Evolutionary conservation across 768 basidiomycete genomes (phyloP), one percentile per base, ranked within the genome.

Genomic region (Brasilioporus rufonigricans): DNA sequence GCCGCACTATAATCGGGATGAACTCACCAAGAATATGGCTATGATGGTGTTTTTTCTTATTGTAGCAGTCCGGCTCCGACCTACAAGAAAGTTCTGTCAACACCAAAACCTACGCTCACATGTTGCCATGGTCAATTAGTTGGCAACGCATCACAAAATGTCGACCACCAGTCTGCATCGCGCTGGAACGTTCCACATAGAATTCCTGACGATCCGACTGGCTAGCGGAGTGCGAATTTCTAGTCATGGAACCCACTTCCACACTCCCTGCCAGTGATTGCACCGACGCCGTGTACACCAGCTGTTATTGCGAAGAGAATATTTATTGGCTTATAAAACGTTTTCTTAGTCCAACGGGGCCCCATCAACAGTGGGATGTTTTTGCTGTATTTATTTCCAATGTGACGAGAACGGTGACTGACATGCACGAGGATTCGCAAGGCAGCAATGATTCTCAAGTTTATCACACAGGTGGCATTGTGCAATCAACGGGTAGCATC

Each of bases 301-400:
- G 72, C 4, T 80, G 73, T 61, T 89, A 82, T 55, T 89, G 86
- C 69, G 87, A 90, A 73, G 88, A 89, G 67, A 89, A 89, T 64
- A 70, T 87, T 32, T 89, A 87, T 58, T 69, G 84, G 39, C 75
- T 90, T 1, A 77, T 74, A 14, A 68, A 77, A 44, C 66, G 60
- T 5, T 80, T 88, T 60, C 56, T 70, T 12, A 50, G 63, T 29
- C 57, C 67, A 50, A 54, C 65, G 14, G 60, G 58, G 1, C 62
- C 75, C 33, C 56, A 56, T 11, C 60, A 61, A 5, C 41, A 50
- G 16, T 87, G 85, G 83, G 75, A 83, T 26, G 67, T 76, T 47
- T 81, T 71, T 63, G 77, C 73, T 55, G 74, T 87, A 32, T 84
- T 89, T 74, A 78, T 90, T 57, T 89, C 86, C 10, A 90, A 89